These are phyloP conservation scores for Geotrichum aggregatum DNA, from an alignment of 1,139 yeast genomes.

Conservation along the genomic window DNA sequence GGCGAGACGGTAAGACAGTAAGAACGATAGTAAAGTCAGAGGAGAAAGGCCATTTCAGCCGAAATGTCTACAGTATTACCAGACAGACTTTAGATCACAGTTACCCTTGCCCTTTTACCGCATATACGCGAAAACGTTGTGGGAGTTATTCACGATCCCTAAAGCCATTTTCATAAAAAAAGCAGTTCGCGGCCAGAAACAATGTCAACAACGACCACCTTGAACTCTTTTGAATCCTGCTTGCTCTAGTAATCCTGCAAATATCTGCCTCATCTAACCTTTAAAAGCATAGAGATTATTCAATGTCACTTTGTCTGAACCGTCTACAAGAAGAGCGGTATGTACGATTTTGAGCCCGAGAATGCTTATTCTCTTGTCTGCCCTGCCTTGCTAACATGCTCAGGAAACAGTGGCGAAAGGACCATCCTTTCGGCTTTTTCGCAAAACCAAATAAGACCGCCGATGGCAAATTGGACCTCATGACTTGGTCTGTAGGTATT, in stretches of 20 bases:
- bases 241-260: too few species aligned
- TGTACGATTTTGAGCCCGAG: too few species aligned
- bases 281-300: too few species aligned
- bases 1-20: too few species aligned
- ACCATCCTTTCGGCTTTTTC: slow-evolving; percentile 94
- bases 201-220: too few species aligned
- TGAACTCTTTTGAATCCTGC: too few species aligned
- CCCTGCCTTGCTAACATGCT: not conserved
- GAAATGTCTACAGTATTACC: not conserved
- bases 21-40: too few species aligned
- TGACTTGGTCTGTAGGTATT: slow-evolving; percentile 89
- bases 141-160: not conserved
- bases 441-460: slow-evolving; percentile 78
- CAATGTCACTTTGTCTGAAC: slow-evolving; percentile 54
- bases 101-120: not conserved
- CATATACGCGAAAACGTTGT: not conserved
- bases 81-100: too few species aligned
- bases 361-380: not conserved
- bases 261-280: too few species aligned
- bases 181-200: too few species aligned
- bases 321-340: slow-evolving; percentile 75
- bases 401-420: slow-evolving; percentile 95
- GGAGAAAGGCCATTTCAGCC: not conserved
- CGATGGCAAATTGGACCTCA: slow-evolving; percentile 82
- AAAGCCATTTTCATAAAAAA: not conserved